Conservation (phyloP, 768 basidiomycete species). For the Lyophyllum atratum region DNA sequence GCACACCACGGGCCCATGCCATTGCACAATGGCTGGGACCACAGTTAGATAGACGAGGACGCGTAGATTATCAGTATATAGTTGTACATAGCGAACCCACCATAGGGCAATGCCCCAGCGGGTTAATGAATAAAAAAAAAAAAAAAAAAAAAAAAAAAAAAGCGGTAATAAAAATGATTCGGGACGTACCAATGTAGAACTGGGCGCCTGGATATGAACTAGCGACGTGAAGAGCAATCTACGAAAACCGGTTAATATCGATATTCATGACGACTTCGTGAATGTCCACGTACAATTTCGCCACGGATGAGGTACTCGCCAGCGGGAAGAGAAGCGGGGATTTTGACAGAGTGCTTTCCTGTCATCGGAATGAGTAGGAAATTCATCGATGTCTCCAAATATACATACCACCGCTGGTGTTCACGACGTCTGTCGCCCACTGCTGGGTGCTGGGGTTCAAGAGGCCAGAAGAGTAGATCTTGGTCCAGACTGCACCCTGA, state of each 20-base stretch:
- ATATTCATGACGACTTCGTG: neutral
- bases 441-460: conserved; percentile 25
- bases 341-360: conserved; percentile 44
- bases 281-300: conserved; percentile 38
- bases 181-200: conserved; percentile 43
- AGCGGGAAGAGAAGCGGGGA: conserved; percentile 46
- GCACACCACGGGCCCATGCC: too few relatives aligned
- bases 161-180: too few relatives aligned
- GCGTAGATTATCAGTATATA: too few relatives aligned
- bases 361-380: neutral
- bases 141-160: too few relatives aligned
- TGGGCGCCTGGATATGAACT: conserved; percentile 49
- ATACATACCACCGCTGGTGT: conserved; percentile 37
- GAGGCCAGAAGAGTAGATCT: conserved; percentile 51
- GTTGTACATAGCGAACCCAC: too few relatives aligned
- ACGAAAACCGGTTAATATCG: neutral
- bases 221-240: conserved; percentile 41
- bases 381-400: too few relatives aligned
- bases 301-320: conserved; percentile 51
- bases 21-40: too few relatives aligned
- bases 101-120: too few relatives aligned
- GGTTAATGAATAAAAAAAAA: too few relatives aligned
- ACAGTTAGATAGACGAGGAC: too few relatives aligned
- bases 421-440: conserved; percentile 54
- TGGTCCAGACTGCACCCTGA: conserved; percentile 53